phyloP scores from a whole-genome alignment of 2,329 filamentous ascomycete genomes.

The Purpureocillium takamizusanense region DNA sequence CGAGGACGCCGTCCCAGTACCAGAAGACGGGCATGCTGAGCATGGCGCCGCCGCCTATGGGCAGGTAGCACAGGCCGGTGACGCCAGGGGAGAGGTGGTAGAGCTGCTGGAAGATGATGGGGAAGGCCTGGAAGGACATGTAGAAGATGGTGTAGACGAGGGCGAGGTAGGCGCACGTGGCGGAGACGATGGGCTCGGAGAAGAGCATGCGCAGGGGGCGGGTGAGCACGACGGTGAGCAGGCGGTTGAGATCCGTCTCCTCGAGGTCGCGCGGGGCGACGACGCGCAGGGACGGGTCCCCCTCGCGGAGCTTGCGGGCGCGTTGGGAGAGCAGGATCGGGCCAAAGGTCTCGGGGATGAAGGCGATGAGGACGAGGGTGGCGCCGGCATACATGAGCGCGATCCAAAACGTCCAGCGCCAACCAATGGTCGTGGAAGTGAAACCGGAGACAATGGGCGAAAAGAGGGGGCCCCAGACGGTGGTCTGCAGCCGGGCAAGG shows the following conservation, averaged over 20 bases:
- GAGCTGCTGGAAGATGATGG: conserved; percentile 54
- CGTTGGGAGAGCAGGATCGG: conserved; percentile 48
- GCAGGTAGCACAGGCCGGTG: conserved; percentile 59
- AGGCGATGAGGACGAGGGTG: conserved; percentile 49
- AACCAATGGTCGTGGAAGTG: conserved; percentile 46
- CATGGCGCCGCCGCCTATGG: conserved; percentile 55
- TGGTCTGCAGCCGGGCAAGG: conserved; percentile 33
- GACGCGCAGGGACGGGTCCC: conserved; percentile 39
- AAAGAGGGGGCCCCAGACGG: conserved; percentile 56
- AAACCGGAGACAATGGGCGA: conserved; percentile 59
- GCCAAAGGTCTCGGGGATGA: conserved; percentile 56
- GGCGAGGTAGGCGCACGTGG: conserved; percentile 61
- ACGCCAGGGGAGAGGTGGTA: conserved; percentile 57
- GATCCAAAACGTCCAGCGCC: conserved; percentile 66
- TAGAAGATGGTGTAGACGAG: conserved; percentile 58
- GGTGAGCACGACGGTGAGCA: conserved; percentile 61
- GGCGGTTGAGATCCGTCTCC: conserved; percentile 43
- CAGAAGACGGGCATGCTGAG: conserved; percentile 54
- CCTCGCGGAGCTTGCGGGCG: conserved; percentile 47
- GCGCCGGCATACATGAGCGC: conserved; percentile 57
- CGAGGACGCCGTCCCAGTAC: conserved; percentile 53
- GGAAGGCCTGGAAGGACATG: conserved; percentile 72
- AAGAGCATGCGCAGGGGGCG: conserved; percentile 64
- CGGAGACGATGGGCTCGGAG: conserved; percentile 65
- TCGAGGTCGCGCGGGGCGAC: conserved; percentile 57